These are phyloP conservation scores for Pezicula radicicola DNA, from an alignment of 2,329 filamentous ascomycete genomes.

Conservation along the genomic window DNA sequence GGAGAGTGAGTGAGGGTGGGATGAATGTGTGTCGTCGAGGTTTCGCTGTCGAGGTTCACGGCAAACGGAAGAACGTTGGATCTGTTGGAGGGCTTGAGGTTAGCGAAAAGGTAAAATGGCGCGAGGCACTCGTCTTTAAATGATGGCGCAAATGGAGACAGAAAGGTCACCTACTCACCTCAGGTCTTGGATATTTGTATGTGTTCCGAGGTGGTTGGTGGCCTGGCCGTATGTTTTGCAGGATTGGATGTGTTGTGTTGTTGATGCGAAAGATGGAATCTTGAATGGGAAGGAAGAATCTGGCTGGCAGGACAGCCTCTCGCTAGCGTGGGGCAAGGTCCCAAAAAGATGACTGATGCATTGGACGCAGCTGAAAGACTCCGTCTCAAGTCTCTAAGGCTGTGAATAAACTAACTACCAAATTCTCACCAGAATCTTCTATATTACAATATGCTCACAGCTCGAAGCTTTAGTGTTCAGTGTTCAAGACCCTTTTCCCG, in stretches of 20 bases:
- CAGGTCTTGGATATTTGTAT: too few relatives aligned
- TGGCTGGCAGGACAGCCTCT: too few relatives aligned
- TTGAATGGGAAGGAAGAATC: neutral
- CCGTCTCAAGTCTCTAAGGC: neutral
- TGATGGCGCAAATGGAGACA: neutral
- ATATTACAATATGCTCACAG: neutral
- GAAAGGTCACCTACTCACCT: too few relatives aligned
- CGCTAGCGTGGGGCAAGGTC: neutral
- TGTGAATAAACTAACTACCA: neutral
- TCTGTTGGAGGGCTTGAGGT: neutral
- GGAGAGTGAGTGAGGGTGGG: constrained; percentile 28
- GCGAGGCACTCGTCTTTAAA: neutral
- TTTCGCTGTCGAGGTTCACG: constrained; percentile 21
- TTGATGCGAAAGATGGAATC: neutral
- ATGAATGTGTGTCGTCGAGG: constrained; percentile 24
- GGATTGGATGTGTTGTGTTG: neutral
- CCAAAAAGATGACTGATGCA: neutral
- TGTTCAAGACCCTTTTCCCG: neutral
- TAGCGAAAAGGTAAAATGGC: neutral
- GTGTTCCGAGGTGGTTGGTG: too few relatives aligned
- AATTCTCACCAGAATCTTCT: neutral
- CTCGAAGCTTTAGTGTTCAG: too few relatives aligned
- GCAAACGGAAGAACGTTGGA: constrained; percentile 17
- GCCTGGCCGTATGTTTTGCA: too few relatives aligned
- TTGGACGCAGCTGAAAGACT: neutral